A percentile compares a stretch with the other conserved stretches of the same genome.
These are phyloP conservation scores for Colletotrichum godetiae DNA, from an alignment of 2,329 filamentous ascomycete genomes.

Conservation along the genomic window DNA sequence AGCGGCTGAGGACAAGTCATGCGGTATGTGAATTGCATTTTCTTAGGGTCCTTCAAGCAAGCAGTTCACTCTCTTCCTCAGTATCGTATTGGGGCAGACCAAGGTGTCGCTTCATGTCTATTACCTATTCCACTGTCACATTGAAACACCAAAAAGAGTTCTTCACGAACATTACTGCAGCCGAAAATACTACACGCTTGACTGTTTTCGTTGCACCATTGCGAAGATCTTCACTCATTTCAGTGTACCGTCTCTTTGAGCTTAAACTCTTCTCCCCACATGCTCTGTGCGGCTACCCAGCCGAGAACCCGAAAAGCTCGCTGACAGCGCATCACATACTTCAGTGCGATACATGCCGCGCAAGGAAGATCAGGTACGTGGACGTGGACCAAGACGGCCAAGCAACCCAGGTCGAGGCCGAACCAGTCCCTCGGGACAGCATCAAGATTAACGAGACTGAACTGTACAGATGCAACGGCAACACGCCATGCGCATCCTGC, in stretches of 20 bases:
- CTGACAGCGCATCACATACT: not conserved
- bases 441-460: slow-evolving; percentile 19
- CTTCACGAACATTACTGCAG: not conserved
- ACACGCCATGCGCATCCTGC: slow-evolving; percentile 56
- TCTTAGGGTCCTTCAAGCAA: not conserved
- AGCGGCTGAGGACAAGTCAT: slow-evolving; percentile 55
- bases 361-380: slow-evolving; percentile 57
- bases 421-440: slow-evolving; percentile 17
- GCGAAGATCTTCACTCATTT: not conserved
- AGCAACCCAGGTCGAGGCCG: slow-evolving; percentile 14
- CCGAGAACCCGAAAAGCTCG: not conserved
- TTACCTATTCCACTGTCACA: not conserved
- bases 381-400: not conserved
- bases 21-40: slow-evolving; percentile 45
- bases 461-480: slow-evolving; percentile 56
- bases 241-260: not conserved
- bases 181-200: not conserved
- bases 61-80: not conserved
- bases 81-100: not conserved
- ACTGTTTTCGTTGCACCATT: not conserved
- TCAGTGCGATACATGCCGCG: slow-evolving; percentile 60
- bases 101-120: not conserved
- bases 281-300: not conserved
- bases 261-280: not conserved
- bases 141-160: not conserved